Percentiles rank a stretch among this genome's conserved stretches.
phyloP scores from a whole-genome alignment of 1,284 basidiomycete genomes.

The Austropuccinia psidii region DNA sequence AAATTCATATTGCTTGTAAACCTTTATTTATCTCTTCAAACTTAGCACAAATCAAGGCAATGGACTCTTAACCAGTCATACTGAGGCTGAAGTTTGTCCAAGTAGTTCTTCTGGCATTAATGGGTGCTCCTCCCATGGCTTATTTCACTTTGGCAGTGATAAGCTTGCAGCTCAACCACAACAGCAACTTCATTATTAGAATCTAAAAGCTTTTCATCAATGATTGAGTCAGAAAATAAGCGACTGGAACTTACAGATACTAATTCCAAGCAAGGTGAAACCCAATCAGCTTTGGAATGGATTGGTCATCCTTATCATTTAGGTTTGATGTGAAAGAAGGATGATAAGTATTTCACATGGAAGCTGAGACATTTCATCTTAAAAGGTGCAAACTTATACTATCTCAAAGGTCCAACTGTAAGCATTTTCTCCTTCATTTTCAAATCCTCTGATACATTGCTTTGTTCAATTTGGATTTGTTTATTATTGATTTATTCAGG shows the following conservation, averaged over 20 bases:
- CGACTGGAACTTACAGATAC: conserved; percentile 59
- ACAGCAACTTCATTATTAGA: conserved; percentile 33
- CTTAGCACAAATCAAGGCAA: no score
- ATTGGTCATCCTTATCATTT: conserved; percentile 78
- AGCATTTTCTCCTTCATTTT: conserved; percentile 45
- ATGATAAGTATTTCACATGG: conserved; percentile 88
- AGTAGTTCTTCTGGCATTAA: no score
- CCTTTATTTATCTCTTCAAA: no score
- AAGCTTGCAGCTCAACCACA: no score
- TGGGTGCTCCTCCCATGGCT: no score
- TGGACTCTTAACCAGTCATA: no score
- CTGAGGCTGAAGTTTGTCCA: no score
- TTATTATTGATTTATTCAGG: conserved; percentile 52
- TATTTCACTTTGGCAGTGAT: no score
- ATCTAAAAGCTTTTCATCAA: no score
- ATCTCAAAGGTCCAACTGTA: conserved; percentile 66
- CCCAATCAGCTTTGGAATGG: conserved; percentile 61
- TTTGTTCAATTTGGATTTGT: conserved; percentile 39
- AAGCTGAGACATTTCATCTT: conserved; percentile 88
- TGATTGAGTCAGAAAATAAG: no score
- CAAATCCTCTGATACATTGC: background rate
- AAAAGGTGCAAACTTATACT: conserved; percentile 83
- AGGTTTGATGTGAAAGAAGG: conserved; percentile 94
- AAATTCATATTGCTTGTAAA: no score
- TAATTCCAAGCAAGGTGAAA: conserved; percentile 33